A percentile compares a stretch with the other conserved stretches of the same genome.
Evolutionary conservation across 768 basidiomycete species (phyloP).

Genomic region (Sistotremastrum suecicum): DNA sequence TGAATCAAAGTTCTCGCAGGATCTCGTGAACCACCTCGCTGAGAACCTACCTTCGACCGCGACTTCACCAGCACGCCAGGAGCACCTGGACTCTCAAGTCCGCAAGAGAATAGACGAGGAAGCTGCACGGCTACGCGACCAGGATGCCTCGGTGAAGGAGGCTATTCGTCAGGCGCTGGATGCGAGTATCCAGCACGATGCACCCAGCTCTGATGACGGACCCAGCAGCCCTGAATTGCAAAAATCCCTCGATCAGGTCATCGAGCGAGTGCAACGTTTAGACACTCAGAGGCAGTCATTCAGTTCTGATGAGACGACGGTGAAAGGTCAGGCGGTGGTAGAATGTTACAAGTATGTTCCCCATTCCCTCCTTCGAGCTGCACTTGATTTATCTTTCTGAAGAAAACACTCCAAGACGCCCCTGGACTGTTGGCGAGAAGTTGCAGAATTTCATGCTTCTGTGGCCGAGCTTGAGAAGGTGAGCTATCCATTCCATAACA

Average conservation of each 20-base stretch:
- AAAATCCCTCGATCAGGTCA: conserved; percentile 26
- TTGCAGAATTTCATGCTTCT: conserved; percentile 51
- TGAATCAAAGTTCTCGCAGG: conserved; percentile 54
- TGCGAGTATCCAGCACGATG: conserved; percentile 2
- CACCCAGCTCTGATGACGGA: no score
- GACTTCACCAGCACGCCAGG: conserved; percentile 55
- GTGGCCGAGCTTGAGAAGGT: conserved; percentile 62
- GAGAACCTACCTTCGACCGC: conserved; percentile 45
- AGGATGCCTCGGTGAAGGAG: conserved; percentile 54
- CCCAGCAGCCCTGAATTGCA: no score
- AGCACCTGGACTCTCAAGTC: conserved; percentile 58
- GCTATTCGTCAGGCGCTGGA: conserved; percentile 72
- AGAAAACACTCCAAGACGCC: conserved; percentile 34
- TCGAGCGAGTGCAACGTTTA: conserved; percentile 29
- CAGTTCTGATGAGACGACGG: conserved; percentile 30
- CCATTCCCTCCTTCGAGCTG: background rate
- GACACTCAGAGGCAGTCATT: no score
- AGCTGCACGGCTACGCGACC: conserved; percentile 44
- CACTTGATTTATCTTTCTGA: background rate
- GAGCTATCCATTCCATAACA: background rate
- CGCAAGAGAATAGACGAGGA: conserved; percentile 59
- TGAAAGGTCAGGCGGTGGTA: conserved; percentile 42
- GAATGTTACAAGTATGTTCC: conserved; percentile 59
- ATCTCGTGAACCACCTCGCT: conserved; percentile 67
- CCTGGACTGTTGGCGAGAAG: conserved; percentile 65